Evolutionary conservation across 768 basidiomycete genomes (phyloP).

Genomic region (Termitomyces sp.): DNA sequence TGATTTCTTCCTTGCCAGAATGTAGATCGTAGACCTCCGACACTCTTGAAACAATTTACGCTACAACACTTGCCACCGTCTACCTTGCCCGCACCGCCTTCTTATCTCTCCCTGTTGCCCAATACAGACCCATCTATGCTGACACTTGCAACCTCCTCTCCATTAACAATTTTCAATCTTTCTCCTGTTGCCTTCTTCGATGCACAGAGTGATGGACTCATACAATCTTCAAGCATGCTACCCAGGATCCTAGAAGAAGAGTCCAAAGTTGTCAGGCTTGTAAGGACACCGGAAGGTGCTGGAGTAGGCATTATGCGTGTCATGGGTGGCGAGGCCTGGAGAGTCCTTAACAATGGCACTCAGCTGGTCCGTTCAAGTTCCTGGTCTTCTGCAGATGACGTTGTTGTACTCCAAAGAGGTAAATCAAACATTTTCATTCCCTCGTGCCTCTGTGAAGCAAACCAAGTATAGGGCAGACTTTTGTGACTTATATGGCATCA

Average conservation of each 20-base stretch:
- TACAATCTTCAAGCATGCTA: slow-evolving; percentile 32
- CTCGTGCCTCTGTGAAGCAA: background rate
- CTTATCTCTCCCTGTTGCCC: slow-evolving; percentile 49
- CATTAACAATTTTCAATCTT: slow-evolving; percentile 56
- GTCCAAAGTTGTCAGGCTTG: slow-evolving; percentile 51
- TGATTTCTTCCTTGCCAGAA: slow-evolving; percentile 44
- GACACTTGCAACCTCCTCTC: slow-evolving; percentile 61
- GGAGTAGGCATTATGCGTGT: slow-evolving; percentile 64
- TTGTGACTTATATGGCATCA: slow-evolving; percentile 54
- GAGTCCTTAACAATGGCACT: slow-evolving; percentile 38
- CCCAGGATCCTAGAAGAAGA: slow-evolving; percentile 41
- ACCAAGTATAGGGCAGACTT: slow-evolving; percentile 36
- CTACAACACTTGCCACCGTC: slow-evolving; percentile 58
- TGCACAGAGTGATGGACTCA: slow-evolving; percentile 47
- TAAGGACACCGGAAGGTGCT: slow-evolving; percentile 74
- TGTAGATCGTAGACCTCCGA: slow-evolving; percentile 84
- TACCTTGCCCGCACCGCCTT: slow-evolving; percentile 41
- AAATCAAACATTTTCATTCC: slow-evolving; percentile 12
- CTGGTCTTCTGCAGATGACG: slow-evolving; percentile 56
- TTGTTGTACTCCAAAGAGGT: slow-evolving; percentile 71
- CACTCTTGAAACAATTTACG: slow-evolving; percentile 69
- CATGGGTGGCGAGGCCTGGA: slow-evolving; percentile 62
- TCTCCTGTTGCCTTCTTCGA: slow-evolving; percentile 59
- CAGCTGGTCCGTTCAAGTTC: slow-evolving; percentile 40
- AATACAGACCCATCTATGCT: slow-evolving; percentile 34